Base-by-base conservation (phyloP, 2,329 filamentous ascomycete genomes). In the Conoideocrella luteorostrata region DNA sequence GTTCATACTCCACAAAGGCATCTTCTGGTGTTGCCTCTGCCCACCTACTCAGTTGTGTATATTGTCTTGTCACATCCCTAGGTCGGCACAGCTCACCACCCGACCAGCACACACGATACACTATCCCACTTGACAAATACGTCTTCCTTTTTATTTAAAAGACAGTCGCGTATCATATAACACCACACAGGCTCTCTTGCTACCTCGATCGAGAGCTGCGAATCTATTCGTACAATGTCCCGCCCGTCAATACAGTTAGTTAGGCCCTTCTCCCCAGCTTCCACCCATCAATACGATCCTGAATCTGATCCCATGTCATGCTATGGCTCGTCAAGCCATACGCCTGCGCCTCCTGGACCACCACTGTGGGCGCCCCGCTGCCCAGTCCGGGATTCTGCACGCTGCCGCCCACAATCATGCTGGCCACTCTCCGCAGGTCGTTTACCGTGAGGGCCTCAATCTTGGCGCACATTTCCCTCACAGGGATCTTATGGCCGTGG, bases 401-500 rank as follows among this genome's bases (percentile, higher is more conserved):
- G 51, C 79, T 62, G 1, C 93, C 93, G 35, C 84, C 79, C 44
- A 96, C 81, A 7, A 98, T 83, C 53, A 80, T 71, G 52, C 71
- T 73, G 5, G 93, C 93, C 4, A 97, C 91, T 39, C 88, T 75
- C 24, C 88, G 75, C 51, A 98, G 69, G 62, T 98, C 93, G 9
- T 77, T 57, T 0, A 95, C 79, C 0, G 86, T 94, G 45, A 98
- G 71, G 5, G 71, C 74, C 59, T 95, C 87, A 52, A 98, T 98
- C 59, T 82, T 81, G 40, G 71, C 71, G 60, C 91, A 95, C 91
- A 98, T 97, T 61, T 97, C 90, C 52, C 80, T 80, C 7, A 96
- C 90, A 2, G 91, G 86, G 6, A 97, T 80, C 69, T 96, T 95
- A 52, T 81, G 79, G 18, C 91, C 93, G 61, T 97, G 90, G n/a